phyloP scores from a whole-genome alignment of 257 asterid species.

The Fraxinus cuspidata region DNA sequence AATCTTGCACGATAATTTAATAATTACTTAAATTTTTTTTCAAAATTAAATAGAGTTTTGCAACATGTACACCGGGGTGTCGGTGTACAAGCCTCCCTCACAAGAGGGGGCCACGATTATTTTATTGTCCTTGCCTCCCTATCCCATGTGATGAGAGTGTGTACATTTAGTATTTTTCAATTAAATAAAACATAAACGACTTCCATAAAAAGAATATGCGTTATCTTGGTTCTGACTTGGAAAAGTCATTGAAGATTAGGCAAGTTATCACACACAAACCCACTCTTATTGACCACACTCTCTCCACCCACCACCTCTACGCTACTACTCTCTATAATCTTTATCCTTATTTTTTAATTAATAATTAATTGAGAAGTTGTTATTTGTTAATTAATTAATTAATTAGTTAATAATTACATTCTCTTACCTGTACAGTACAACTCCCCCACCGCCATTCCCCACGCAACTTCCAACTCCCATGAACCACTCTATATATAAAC shows the following conservation, averaged over 20 bases:
- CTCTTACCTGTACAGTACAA: constrained; percentile 24
- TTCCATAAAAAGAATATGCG: background rate
- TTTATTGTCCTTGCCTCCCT: too few relatives aligned
- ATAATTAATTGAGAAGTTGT: background rate
- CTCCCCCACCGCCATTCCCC: constrained; percentile 66
- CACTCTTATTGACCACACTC: too few relatives aligned
- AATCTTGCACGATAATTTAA: too few relatives aligned
- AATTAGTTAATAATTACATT: background rate
- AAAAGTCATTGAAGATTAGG: constrained; percentile 12
- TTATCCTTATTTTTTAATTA: background rate
- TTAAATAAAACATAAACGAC: too few relatives aligned
- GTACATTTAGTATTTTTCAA: too few relatives aligned
- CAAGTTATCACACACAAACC: background rate
- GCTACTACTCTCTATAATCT: background rate
- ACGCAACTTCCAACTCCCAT: constrained; percentile 67
- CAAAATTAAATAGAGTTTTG: too few relatives aligned
- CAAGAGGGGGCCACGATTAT: too few relatives aligned
- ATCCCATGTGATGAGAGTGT: too few relatives aligned
- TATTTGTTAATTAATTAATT: background rate
- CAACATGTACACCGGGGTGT: too few relatives aligned
- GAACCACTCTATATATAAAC: constrained; percentile 5
- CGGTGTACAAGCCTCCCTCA: too few relatives aligned
- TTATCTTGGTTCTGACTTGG: constrained; percentile 27
- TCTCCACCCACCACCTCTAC: background rate
- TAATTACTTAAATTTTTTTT: too few relatives aligned